Evolutionary conservation across 1,139 yeast species (phyloP), one percentile per base, ranked within the genome.

Genomic region (Debaryomyces coudertii): DNA sequence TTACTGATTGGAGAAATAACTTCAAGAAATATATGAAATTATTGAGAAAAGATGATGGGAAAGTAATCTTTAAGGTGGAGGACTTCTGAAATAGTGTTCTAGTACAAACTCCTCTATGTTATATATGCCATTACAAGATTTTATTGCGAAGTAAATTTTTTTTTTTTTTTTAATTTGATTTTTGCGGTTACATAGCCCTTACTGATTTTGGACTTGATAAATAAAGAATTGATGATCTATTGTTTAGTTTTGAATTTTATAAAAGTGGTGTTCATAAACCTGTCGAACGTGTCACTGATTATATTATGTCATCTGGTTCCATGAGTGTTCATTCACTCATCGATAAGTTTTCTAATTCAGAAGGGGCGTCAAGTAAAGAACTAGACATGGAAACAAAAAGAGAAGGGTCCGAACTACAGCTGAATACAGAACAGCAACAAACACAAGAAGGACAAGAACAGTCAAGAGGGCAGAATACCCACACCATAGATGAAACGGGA

Each of bases 1-100:
- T 56, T 37, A 44, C 59, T 12, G 79, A 74, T 52, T 75, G 80
- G 80, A 60, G 77, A 51, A 61, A 63, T 39, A 60, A 65, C 38
- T 69, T 63, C 52, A 64, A 63, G 43, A 48, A 56, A 14, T 53
- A 57, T 38, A 58, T 71, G 28, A 60, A 57, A 16, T 49, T 51
- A 12, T 54, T 74, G 47, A 61, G 60, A 39, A 59, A 49, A 16
- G 57, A 55, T n/a, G 79, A 75, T 47, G 69, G 67, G 7, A 69
- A 69, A 53, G 52, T 70, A 5, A 58, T 75, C 11, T 63, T 75
- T 30, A 58, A 65, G 52, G 57, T 75, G 14, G 80, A 75, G 47
- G 69, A 68, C 34, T 73, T 73, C 46, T 74, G 53, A 48, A 1
- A 15, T 11, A 37, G 7, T 11, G 24, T 9, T 25, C 9, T n/a